These are phyloP conservation scores for Gracilaria domingensis DNA, from an alignment of 23 red algal genomes.

Conservation along the genomic window DNA sequence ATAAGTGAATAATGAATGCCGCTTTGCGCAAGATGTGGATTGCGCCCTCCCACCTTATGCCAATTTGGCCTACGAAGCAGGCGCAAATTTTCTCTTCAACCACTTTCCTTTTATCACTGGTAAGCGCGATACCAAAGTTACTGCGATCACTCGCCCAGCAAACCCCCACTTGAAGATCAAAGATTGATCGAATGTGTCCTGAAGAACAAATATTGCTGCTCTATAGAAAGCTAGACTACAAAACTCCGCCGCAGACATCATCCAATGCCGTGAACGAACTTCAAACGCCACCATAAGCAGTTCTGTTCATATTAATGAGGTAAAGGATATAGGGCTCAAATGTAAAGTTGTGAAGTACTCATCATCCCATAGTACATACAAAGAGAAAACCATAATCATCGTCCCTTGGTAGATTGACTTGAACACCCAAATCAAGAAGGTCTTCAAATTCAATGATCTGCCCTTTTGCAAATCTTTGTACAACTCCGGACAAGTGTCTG, in stretches of 20 bases:
- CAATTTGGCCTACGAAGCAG: conserved; percentile 87
- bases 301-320: conserved; percentile 92
- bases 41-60: conserved; percentile 43
- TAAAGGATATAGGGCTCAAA: conserved; percentile 90
- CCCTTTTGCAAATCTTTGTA: conserved; percentile 96
- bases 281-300: conserved; percentile 95
- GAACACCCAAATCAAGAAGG: conserved; percentile 94
- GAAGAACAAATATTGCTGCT: conserved; percentile 64
- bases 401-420: conserved; percentile 97
- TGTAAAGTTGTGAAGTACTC: conserved; percentile 91
- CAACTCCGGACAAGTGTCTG: conserved; percentile 95
- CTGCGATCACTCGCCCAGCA: conserved; percentile 67
- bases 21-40: too few relatives aligned
- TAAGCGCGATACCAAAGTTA: conserved; percentile 84
- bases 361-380: conserved; percentile 97
- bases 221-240: conserved; percentile 80
- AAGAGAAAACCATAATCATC: conserved; percentile 96
- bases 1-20: too few relatives aligned
- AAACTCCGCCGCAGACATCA: conserved; percentile 85
- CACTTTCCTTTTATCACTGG: conserved; percentile 89
- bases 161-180: conserved; percentile 87
- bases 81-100: conserved; percentile 77
- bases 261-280: conserved; percentile 85
- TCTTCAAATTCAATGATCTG: conserved; percentile 91
- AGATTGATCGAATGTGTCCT: conserved; percentile 79